phyloP scores from a whole-genome alignment of 176 grass and related monocot genomes.

The Melocanna baccifera region DNA sequence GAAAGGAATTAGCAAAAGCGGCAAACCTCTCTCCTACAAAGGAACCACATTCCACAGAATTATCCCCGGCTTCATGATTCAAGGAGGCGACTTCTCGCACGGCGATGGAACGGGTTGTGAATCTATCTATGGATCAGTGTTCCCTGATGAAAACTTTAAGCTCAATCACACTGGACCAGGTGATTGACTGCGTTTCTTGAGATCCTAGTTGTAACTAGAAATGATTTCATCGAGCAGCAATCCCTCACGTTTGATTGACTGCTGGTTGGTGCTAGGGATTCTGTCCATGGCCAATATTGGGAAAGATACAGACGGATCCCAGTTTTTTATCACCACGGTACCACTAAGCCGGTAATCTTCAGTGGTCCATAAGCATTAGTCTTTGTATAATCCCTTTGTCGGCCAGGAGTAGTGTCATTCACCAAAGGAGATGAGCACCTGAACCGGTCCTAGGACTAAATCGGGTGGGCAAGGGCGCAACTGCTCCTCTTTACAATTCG shows the following conservation, averaged over 20 bases:
- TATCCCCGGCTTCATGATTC: constrained; percentile 97
- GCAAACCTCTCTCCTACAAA: constrained; percentile 86
- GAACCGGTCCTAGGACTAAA: not conserved
- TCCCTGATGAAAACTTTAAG: constrained; percentile 93
- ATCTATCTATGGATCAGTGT: constrained; percentile 82
- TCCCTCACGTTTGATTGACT: not conserved
- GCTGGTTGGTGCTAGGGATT: constrained; percentile 39
- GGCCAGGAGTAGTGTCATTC: not conserved
- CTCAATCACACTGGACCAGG: constrained; percentile 96
- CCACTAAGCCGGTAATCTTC: constrained; percentile 69
- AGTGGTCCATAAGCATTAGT: no score
- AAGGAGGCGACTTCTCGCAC: constrained; percentile 92
- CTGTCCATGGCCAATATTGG: constrained; percentile 96
- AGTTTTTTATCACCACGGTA: constrained; percentile 93
- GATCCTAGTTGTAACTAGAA: not conserved
- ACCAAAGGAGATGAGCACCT: not conserved
- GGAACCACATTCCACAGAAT: constrained; percentile 87
- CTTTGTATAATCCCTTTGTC: not conserved
- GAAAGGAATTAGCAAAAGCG: constrained; percentile 77
- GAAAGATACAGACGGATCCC: constrained; percentile 76
- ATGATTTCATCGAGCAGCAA: not conserved
- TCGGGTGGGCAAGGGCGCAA: no score
- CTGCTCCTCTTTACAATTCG: no score
- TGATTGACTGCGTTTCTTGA: not conserved
- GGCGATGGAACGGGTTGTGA: constrained; percentile 91